Evolutionary conservation across 2,329 filamentous ascomycete species (phyloP), one percentile per base, ranked within the genome.

Genomic region (Aspergillus proliferans): DNA sequence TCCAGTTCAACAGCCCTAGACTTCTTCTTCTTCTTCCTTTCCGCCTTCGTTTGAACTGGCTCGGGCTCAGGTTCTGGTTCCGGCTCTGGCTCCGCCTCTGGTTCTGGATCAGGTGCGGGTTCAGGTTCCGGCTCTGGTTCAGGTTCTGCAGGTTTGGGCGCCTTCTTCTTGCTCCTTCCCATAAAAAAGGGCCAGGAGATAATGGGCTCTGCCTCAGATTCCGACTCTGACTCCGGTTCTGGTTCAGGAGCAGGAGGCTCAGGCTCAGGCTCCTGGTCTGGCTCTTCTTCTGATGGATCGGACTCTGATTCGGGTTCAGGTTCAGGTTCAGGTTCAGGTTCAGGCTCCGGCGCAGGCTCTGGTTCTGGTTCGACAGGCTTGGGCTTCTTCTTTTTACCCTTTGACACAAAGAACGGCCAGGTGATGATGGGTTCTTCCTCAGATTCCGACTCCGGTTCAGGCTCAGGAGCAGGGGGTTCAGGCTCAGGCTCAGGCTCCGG

Each of bases 401-500:
- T 19, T 21, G 18, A 15, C 38, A 30, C 26, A 12, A 30, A 30
- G 26, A 30, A 30, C 5, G 26, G 26, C 26, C 26, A 21, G 9
- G 15, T 12, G 38, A 19, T 30, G 10, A 30, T 30, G 3, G 38
- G n/a, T 15, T 43, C 41, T 19, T 9, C 19, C 19, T 43, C 41
- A 9, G 41, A n/a, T 22, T 43, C 19, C 3, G 21, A n/a, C 41
- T 43, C 19, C 41, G 59, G 58, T 43, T 68, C 61, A 1, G 60
- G 54, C 45, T 64, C 48, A 34, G 46, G 33, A 14, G 30, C 41
- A 38, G 38, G 18, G 30, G 58, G 56, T 48, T 60, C 52, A 10
- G 62, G 57, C 18, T 64, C 58, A 22, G 71, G 69, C 3, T 67
- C 67, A 6, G 67, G 58, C 19, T 43, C 40, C 3, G 49, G 36